Evolutionary conservation across 1,284 basidiomycete species (phyloP).

Genomic region (Amylostereum areolatum): DNA sequence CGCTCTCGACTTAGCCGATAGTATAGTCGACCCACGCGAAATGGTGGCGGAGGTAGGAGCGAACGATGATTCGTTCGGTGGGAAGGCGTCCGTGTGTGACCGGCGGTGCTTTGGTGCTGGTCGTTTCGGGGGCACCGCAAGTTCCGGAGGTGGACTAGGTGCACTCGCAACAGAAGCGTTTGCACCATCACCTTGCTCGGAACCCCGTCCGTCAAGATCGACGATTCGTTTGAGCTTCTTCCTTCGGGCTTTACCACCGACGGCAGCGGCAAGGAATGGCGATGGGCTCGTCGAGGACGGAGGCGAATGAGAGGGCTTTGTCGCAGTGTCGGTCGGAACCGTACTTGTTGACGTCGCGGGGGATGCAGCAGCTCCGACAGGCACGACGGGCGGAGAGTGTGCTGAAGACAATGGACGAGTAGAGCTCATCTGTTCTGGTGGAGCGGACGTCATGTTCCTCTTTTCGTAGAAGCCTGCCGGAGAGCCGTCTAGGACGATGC

Average conservation of each 20-base stretch:
- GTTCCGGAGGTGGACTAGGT: neutral
- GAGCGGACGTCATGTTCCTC: constrained; percentile 44
- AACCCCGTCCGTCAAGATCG: constrained; percentile 44
- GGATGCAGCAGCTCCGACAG: constrained; percentile 33
- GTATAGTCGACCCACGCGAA: constrained; percentile 14
- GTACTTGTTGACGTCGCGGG: constrained; percentile 14
- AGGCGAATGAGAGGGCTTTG: constrained; percentile 30
- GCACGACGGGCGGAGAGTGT: constrained; percentile 53
- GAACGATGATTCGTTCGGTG: neutral
- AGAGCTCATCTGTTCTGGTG: constrained; percentile 46
- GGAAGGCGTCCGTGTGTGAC: constrained; percentile 13
- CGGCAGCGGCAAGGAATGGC: constrained; percentile 33
- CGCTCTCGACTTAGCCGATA: constrained; percentile 23
- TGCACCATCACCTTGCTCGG: constrained; percentile 23
- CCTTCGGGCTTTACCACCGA: constrained; percentile 37
- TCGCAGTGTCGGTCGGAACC: constrained; percentile 13
- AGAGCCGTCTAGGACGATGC: constrained; percentile 69
- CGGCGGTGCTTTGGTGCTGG: constrained; percentile 8
- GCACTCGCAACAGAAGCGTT: neutral
- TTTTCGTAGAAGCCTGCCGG: constrained; percentile 75
- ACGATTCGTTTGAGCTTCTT: constrained; percentile 68
- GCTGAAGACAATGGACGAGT: constrained; percentile 42
- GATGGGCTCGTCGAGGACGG: constrained; percentile 35
- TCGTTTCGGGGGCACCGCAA: neutral
- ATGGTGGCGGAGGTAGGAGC: neutral